phyloP scores from a whole-genome alignment of 2,329 filamentous ascomycete genomes.

The Colletotrichum horii region DNA sequence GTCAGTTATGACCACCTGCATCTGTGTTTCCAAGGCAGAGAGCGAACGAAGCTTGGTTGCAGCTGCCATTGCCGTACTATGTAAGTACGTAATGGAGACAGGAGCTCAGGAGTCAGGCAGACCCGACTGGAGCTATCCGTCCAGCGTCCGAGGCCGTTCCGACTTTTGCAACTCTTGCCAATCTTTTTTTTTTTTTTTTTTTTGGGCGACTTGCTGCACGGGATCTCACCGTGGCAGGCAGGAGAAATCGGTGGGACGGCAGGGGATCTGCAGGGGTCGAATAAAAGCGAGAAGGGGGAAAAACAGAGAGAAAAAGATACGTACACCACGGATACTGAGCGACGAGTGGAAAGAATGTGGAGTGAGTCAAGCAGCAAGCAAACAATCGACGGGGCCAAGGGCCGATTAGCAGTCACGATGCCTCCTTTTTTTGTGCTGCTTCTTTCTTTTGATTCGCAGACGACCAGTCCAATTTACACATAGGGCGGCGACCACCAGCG shows the following conservation, averaged over 20 bases:
- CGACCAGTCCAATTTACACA: background rate
- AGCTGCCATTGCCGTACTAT: background rate
- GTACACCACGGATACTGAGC: background rate
- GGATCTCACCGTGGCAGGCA: background rate
- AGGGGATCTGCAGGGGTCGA: background rate
- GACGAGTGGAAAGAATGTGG: background rate
- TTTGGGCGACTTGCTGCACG: no score
- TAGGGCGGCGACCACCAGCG: background rate
- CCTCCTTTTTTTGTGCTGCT: background rate
- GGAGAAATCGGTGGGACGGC: background rate
- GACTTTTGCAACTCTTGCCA: background rate
- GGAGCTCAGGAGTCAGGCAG: background rate
- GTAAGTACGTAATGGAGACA: background rate
- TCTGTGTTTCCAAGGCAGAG: background rate
- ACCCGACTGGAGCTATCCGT: background rate
- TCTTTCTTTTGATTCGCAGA: background rate
- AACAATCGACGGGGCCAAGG: background rate
- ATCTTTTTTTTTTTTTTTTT: background rate
- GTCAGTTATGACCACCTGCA: background rate
- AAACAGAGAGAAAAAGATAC: background rate
- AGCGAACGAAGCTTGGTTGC: background rate
- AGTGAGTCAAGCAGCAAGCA: background rate
- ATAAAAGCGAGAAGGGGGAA: background rate
- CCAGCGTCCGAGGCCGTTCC: background rate
- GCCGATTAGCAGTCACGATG: constrained; percentile 12